Evolutionary conservation across 768 basidiomycete species (phyloP).

Genomic region (Pulveroboletus sp.): DNA sequence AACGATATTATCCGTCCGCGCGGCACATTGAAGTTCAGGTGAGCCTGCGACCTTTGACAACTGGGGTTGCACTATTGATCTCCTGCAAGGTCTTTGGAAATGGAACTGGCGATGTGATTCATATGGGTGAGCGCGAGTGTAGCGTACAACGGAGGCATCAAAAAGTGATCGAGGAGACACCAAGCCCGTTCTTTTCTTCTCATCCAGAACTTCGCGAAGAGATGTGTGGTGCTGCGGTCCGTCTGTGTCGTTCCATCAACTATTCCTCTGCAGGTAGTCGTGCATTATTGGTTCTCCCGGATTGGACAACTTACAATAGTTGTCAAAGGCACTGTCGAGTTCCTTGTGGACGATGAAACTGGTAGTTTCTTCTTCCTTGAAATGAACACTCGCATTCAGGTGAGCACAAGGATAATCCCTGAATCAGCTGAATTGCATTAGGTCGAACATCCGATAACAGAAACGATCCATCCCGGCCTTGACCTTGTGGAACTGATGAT

Average conservation of each 20-base stretch:
- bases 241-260: constrained; percentile 44
- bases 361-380: constrained; percentile 65
- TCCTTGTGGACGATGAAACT: constrained; percentile 53
- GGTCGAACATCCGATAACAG: constrained; percentile 70
- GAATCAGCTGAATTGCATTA: constrained; percentile 18
- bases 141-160: constrained; percentile 68
- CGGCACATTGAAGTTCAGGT: constrained; percentile 71
- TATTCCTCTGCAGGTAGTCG: constrained; percentile 57
- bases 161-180: constrained; percentile 71
- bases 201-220: constrained; percentile 43
- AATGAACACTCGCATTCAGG: constrained; percentile 69
- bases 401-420: constrained; percentile 6
- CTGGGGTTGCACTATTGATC: neutral
- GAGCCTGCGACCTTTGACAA: neutral
- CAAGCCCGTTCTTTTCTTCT: constrained; percentile 52
- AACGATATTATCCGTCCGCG: constrained; percentile 52
- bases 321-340: constrained; percentile 60
- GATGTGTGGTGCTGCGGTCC: constrained; percentile 54
- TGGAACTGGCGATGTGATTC: constrained; percentile 53
- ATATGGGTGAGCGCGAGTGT: constrained; percentile 71
- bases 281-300: neutral
- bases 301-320: neutral
- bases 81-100: constrained; percentile 61
- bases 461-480: constrained; percentile 49
- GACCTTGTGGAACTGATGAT: constrained; percentile 69